phyloP scores from a whole-genome alignment of 106 monocot genomes.

The Hemerocallis citrina region DNA sequence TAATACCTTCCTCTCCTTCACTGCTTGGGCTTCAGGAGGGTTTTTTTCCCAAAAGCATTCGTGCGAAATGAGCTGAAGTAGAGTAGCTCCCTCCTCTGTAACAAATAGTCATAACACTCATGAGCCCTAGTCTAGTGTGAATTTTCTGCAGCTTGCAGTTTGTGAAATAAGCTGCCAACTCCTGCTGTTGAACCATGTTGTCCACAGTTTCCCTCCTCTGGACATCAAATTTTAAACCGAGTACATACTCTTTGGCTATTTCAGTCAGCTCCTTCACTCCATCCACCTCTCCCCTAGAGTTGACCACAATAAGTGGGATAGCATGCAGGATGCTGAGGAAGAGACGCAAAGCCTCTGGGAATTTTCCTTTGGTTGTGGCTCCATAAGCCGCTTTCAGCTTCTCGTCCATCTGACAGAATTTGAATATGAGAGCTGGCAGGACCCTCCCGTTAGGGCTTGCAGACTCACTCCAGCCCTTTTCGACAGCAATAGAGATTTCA shows the following conservation, averaged over 20 bases:
- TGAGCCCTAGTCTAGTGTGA: constrained; percentile 38
- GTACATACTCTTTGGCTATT: constrained; percentile 36
- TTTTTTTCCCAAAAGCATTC: constrained; percentile 48
- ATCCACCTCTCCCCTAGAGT: constrained; percentile 55
- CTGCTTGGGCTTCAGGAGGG: constrained; percentile 38
- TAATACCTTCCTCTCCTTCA: constrained; percentile 35
- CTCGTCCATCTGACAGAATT: constrained; percentile 41
- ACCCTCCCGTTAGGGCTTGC: constrained; percentile 28
- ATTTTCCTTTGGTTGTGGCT: constrained; percentile 47
- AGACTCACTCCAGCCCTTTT: constrained; percentile 54
- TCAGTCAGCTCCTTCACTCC: constrained; percentile 58
- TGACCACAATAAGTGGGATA: constrained; percentile 46
- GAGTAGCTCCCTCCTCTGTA: constrained; percentile 38
- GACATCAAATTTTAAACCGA: constrained; percentile 55
- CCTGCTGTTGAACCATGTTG: constrained; percentile 37
- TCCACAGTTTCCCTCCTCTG: constrained; percentile 46
- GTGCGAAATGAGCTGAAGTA: constrained; percentile 40
- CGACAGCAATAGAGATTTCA: constrained; percentile 32
- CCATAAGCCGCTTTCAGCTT: constrained; percentile 42
- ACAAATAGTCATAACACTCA: constrained; percentile 48
- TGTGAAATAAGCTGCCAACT: constrained; percentile 57
- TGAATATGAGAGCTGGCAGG: constrained; percentile 42
- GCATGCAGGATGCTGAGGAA: constrained; percentile 50
- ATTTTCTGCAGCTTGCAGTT: constrained; percentile 56
- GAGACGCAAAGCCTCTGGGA: constrained; percentile 38